Evolutionary conservation across 2,329 filamentous ascomycete species (phyloP), one percentile per base, ranked within the genome.

Genomic region (Boeremia exigua): DNA sequence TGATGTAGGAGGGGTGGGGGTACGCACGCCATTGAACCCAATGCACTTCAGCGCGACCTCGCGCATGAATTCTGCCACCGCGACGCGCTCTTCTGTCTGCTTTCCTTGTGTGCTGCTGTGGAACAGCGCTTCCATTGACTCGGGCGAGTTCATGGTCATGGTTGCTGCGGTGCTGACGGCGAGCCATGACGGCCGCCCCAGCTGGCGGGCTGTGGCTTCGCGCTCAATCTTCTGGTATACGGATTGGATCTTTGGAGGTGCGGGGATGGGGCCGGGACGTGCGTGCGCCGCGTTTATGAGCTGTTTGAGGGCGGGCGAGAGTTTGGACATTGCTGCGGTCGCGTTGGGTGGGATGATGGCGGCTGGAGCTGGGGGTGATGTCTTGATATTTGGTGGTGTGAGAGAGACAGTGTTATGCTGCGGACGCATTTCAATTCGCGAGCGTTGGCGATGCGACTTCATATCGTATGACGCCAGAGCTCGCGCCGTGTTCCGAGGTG

Each of bases 91-190:
- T 38, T 67, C 67, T 14, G 58, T 58, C 17, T 62, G 56, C 40
- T 68, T 65, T 6, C 61, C 64, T 19, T 55, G 60, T 39, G 56
- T 71, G 17, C 53, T 65, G 17, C 79, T 66, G 42, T 81, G 69
- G 76, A 86, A 87, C 11, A 93, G 82, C 19, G 83, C 76, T 4
- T 84, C 77, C 62, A 94, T 84, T 3, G 90, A 89, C 54, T 90
- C 88, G 23, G 91, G 91, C 1, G 90, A 92, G 79, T 96, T 95
- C 80, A 95, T 86, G 1, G 91, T 95, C 78, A 94, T 90, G 1
- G 90, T 92, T 15, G 91, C 88, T 29, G 91, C 91, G 0, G 91
- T 89, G 9, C 66, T 67, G 15, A 75, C 62, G 25, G 69, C 65
- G n/a, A 75, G 69, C 72, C 72, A 75, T 67, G 71, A 73, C 19